phyloP scores from a whole-genome alignment of 805 yeast genomes.

The Pichia pseudocactophila region DNA sequence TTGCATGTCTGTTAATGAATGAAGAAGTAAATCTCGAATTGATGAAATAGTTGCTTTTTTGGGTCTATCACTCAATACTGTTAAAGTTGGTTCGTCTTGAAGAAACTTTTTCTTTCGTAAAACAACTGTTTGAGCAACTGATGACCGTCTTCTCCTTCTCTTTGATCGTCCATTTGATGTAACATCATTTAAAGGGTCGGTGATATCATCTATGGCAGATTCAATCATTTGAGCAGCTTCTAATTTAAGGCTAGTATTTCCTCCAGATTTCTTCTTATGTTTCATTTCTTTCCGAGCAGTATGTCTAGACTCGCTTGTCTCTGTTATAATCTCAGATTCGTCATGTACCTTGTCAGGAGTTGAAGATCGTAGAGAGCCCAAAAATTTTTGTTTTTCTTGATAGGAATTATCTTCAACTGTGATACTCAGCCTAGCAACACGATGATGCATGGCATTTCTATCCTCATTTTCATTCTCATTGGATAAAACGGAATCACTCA shows the following conservation, averaged over 20 bases:
- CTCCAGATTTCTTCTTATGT: not conserved
- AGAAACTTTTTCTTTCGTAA: constrained; percentile 28
- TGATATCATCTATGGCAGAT: constrained; percentile 3
- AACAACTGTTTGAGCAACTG: constrained; percentile 24
- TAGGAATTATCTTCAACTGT: constrained; percentile 15
- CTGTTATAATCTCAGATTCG: not conserved
- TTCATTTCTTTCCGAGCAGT: constrained; percentile 20
- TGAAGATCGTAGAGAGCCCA: constrained; percentile 8
- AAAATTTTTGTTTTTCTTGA: constrained; percentile 14
- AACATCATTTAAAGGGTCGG: not conserved
- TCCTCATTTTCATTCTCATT: constrained; percentile 6
- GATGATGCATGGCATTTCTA: constrained; percentile 15
- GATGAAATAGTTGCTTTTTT: constrained; percentile 31
- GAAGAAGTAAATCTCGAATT: constrained; percentile 38
- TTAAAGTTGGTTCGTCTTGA: constrained; percentile 14
- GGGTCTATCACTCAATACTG: constrained; percentile 7
- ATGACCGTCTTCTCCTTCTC: constrained; percentile 33
- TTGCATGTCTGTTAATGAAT: constrained; percentile 32
- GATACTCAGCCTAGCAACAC: constrained; percentile 25
- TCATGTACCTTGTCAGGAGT: not conserved
- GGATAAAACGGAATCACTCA: not conserved
- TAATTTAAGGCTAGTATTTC: too few species aligned
- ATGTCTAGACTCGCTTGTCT: too few species aligned
- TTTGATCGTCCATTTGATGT: not conserved
- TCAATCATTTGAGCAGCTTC: not conserved